Conservation (phyloP, 1,284 basidiomycete genomes). For the Rhodotorula mucilaginosa region DNA sequence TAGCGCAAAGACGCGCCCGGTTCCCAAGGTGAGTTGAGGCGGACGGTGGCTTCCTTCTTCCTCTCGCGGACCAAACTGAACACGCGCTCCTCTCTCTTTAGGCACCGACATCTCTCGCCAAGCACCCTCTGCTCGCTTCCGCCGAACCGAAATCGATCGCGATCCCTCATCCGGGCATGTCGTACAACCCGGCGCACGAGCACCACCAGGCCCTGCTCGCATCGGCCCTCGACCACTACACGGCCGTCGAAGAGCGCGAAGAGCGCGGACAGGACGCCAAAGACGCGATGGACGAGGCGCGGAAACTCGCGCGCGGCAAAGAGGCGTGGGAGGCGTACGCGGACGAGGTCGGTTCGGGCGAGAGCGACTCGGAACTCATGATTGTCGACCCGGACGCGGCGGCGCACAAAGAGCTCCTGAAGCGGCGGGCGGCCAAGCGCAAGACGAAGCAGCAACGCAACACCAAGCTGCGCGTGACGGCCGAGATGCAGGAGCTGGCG, state of each 20-base stretch:
- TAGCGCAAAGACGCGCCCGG: not conserved
- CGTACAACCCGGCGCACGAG: slow-evolving; percentile 84
- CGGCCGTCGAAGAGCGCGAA: slow-evolving; percentile 60
- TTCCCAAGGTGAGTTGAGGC: slow-evolving; percentile 30
- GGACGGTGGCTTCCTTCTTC: no score
- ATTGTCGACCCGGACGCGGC: slow-evolving; percentile 47
- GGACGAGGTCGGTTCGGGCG: slow-evolving; percentile 50
- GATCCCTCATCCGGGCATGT: slow-evolving; percentile 78
- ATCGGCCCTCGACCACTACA: slow-evolving; percentile 55
- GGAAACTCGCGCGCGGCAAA: slow-evolving; percentile 43
- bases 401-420: slow-evolving; percentile 43
- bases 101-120: slow-evolving; percentile 32
- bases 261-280: slow-evolving; percentile 57
- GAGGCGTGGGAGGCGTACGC: slow-evolving; percentile 57
- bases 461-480: slow-evolving; percentile 65
- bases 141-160: slow-evolving; percentile 59
- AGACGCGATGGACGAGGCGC: slow-evolving; percentile 59
- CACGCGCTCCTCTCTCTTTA: not conserved
- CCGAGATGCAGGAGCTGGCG: slow-evolving; percentile 44
- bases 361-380: slow-evolving; percentile 45
- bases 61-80: not conserved
- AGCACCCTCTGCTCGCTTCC: slow-evolving; percentile 39
- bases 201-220: slow-evolving; percentile 74
- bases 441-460: slow-evolving; percentile 58
- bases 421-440: slow-evolving; percentile 57